These are phyloP conservation scores for Arthroderma sp. DNA, from an alignment of 2,329 filamentous ascomycete species.

Conservation along the genomic window DNA sequence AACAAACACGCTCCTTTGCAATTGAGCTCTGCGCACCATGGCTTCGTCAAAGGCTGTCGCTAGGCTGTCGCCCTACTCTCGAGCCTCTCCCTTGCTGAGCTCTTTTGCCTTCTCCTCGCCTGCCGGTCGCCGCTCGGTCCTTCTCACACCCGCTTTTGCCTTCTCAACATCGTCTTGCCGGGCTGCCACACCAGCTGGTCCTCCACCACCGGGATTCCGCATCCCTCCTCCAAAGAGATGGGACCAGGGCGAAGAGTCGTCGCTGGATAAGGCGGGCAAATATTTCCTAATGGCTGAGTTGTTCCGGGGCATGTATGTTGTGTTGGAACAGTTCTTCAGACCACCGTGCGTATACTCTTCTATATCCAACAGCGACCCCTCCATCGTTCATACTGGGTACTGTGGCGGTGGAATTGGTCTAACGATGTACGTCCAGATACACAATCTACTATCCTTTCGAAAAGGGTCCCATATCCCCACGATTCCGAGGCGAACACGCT, in stretches of 20 bases:
- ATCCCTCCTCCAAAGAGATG: slow-evolving; percentile 59
- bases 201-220: slow-evolving; percentile 70
- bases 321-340: slow-evolving; percentile 95
- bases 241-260: slow-evolving; percentile 65
- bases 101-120: slow-evolving; percentile 16
- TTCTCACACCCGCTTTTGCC: slow-evolving; percentile 38
- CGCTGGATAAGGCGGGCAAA: slow-evolving; percentile 72
- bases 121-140: slow-evolving; percentile 18
- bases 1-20: slow-evolving; percentile 1
- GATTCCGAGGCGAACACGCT: slow-evolving; percentile 96
- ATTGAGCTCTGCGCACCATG: slow-evolving; percentile 21
- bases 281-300: slow-evolving; percentile 96
- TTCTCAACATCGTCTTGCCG: slow-evolving; percentile 52
- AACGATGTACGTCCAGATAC: slow-evolving; percentile 46
- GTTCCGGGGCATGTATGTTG: slow-evolving; percentile 93
- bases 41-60: slow-evolving; percentile 32
- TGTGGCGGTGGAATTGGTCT: not conserved
- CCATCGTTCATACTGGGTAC: not conserved
- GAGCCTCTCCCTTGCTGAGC: slow-evolving; percentile 17
- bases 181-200: slow-evolving; percentile 55
- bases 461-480: slow-evolving; percentile 94
- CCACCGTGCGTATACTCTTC: slow-evolving; percentile 63
- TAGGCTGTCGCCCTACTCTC: slow-evolving; percentile 31
- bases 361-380: not conserved
- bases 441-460: slow-evolving; percentile 99